Evolutionary conservation across 139 green algal genomes (phyloP).

Genomic region (Closterium sp.): DNA sequence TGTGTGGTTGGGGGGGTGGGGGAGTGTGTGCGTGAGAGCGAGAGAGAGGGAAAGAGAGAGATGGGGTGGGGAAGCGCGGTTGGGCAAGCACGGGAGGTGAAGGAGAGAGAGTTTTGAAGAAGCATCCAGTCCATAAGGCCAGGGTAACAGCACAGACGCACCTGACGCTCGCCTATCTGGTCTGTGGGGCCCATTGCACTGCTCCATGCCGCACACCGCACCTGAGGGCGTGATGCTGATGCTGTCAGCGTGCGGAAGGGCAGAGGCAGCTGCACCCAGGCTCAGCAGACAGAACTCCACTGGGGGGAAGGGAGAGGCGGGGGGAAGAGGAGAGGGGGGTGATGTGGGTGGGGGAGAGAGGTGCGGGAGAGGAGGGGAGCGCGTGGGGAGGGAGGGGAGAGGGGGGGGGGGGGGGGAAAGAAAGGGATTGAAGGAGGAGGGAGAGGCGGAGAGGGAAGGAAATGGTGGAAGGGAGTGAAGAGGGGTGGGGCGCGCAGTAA

Average conservation of each 20-base stretch:
- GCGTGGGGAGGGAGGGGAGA: too few relatives aligned
- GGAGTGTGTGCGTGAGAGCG: not conserved
- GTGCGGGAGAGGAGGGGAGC: not conserved
- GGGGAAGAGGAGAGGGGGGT: not conserved
- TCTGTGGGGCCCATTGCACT: not conserved
- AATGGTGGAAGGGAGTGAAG: not conserved
- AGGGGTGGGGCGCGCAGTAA: too few relatives aligned
- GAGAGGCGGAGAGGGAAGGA: not conserved
- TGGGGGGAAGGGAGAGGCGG: not conserved
- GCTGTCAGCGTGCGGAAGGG: not conserved
- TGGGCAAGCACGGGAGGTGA: not conserved
- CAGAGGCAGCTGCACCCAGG: not conserved
- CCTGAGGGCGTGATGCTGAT: not conserved
- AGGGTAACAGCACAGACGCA: not conserved
- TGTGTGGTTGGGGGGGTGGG: not conserved
- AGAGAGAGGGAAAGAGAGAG: not conserved
- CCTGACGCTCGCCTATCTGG: not conserved
- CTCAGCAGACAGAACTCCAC: not conserved
- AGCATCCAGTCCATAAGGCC: too few relatives aligned
- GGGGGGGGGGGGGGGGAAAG: too few relatives aligned
- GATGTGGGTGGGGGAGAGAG: not conserved
- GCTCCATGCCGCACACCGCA: not conserved
- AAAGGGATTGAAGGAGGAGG: not conserved
- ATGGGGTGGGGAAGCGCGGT: not conserved
- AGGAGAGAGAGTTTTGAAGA: not conserved